Base-by-base conservation (phyloP, 1,284 basidiomycete genomes). In the Rhodotorula mucilaginosa region DNA sequence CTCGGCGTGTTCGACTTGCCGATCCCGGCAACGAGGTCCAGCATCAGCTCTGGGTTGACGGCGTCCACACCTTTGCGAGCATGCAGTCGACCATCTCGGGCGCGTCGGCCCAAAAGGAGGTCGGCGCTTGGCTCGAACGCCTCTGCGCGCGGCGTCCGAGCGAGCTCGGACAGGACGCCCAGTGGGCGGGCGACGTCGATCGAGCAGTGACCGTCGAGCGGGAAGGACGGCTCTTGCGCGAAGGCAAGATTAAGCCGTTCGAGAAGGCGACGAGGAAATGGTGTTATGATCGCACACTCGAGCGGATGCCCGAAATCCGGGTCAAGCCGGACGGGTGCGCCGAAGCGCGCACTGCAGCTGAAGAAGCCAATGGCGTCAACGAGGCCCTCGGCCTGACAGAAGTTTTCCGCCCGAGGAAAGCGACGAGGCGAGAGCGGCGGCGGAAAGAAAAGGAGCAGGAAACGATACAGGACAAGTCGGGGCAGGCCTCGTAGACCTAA, bases 1-100 rank as follows among this genome's bases (percentile, higher is more conserved):
- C 79, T 5, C 80, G 80, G 66, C 81, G 82, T 47, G 80, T 79
- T 7, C 78, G 79, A 7, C 61, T 76, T 7, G 79, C 79, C 6
- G 54, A 56, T 18, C 80, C 81, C 44, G 80, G 80, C 26, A 61
- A 72, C 44, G 8, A 21, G 7, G 70, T 76, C 18, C 68, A 51
- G 21, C 71, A 73, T 46, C 70, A 76, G 49, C 8, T 70, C 7
- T 74, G 54, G 23, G 58, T 49, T 10, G 65, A 62, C 5, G 70
- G 70, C 1, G 64, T 74, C 6, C 74, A 75, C 26, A 71, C 72
- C n/a, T 63, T 69, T 15, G 68, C 69, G 7, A 21, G 47, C 19
- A 18, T 73, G n/a, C 58, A 54, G 58, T 26, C 16, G 23, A 19
- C 46, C 3, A n/a, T n/a, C 13, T 16, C 54, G 47, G 58, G 58